Evolutionary conservation across 257 asterid species (phyloP), one percentile per base, ranked within the genome.

Genomic region (Penstemon davidsonii): DNA sequence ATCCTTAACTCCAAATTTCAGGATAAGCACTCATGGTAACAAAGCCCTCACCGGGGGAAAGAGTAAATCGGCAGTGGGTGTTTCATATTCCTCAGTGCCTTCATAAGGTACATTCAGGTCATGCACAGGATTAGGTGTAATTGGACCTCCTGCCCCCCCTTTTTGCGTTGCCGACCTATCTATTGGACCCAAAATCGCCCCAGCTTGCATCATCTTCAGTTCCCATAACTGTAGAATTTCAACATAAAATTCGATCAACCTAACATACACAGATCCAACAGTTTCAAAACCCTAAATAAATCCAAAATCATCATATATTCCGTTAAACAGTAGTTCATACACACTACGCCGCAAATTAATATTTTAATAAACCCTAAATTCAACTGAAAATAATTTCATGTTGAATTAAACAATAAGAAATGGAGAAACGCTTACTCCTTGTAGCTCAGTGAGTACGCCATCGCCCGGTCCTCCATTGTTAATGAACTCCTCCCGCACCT

Each of bases 71-170:
- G 97, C 92, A 47, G 98, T 90, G 11, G 98, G 98, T 52, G 98
- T 90, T 80, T 93, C 98, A 62, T 75, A 93, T 88, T 93, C 98
- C 84, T 93, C 98, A 3, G 86, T 79, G 66, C 95, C 98, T 75
- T 93, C 96, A 64, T 93, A 90, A 13, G 98, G 98, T 42, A 93
- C 95, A 55, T 93, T 93, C 67, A 93, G 96, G 66, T 93, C 98
- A 66, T 90, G 98, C 72, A 92, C 90, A 6, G 97, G 83, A 57
- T 76, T 84, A 38, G 85, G 90, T 8, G 85, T 71, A 41, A 80
- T 70, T 19, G 84, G 80, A 64, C 87, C 94, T 49, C 97, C 98
- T 18, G 83, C 75, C 7, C 67, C 72, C 0, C 69, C 75, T 75
- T 68, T 88, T 4, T 78, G 83, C 15, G 76, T 70, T 6, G 95